Evolutionary conservation across 169 alveolate species (phyloP).

Genomic region (Neospora caninum): DNA sequence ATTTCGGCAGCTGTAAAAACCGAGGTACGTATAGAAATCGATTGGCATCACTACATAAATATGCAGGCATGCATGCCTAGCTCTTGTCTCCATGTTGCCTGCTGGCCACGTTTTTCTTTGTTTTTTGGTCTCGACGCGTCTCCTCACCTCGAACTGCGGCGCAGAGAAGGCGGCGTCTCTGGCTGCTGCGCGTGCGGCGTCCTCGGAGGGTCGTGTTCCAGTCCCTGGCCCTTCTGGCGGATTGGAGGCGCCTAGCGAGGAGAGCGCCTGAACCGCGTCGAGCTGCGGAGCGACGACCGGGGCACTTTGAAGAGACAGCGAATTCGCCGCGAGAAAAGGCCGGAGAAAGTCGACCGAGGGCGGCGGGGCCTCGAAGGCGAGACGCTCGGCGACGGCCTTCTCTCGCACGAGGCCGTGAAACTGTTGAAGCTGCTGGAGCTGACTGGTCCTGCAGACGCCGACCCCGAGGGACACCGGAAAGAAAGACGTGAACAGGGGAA

Average conservation of each 20-base stretch:
- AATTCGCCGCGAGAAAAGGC: neutral
- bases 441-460: neutral
- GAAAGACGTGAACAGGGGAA: neutral
- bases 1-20: too few relatives aligned
- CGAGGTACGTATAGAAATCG: too few relatives aligned
- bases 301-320: neutral
- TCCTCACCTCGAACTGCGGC: neutral
- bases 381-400: neutral
- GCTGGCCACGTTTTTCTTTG: too few relatives aligned
- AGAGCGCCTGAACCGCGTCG: neutral
- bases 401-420: neutral
- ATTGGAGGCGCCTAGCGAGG: too few relatives aligned
- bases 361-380: slow-evolving; percentile 16
- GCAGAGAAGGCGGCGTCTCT: neutral
- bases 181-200: too few relatives aligned
- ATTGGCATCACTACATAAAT: too few relatives aligned
- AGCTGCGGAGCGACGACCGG: neutral
- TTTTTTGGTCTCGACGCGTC: too few relatives aligned
- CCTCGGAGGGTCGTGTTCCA: too few relatives aligned
- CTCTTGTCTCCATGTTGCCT: too few relatives aligned
- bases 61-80: too few relatives aligned
- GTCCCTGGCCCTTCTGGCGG: too few relatives aligned
- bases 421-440: neutral
- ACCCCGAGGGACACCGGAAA: neutral
- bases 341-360: slow-evolving; percentile 1